Evolutionary conservation across 768 basidiomycete genomes (phyloP).

Genomic region (Suillus plorans): DNA sequence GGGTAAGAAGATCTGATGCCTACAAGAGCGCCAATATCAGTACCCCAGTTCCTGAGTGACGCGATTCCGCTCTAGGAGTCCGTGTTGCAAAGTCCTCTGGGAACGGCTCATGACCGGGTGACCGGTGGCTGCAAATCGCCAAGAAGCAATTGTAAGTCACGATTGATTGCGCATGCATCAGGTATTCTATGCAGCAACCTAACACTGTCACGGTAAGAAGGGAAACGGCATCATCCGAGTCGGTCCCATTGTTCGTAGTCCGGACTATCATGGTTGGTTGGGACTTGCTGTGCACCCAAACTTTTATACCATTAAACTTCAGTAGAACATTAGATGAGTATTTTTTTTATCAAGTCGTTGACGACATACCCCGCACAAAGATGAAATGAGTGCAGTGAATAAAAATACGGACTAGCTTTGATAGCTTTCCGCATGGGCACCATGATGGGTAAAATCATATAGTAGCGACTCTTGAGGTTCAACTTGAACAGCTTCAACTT

Average conservation of each 20-base stretch:
- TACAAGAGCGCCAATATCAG: conserved; percentile 13
- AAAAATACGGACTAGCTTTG: background rate
- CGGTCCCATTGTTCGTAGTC: too few species aligned
- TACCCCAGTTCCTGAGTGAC: conserved; percentile 31
- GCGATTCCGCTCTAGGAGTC: conserved; percentile 13
- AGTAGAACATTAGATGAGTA: background rate
- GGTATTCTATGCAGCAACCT: conserved; percentile 6
- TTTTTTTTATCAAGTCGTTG: background rate
- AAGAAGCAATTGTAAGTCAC: conserved; percentile 10
- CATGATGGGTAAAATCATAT: background rate
- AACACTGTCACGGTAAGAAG: background rate
- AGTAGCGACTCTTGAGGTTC: background rate
- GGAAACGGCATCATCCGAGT: background rate
- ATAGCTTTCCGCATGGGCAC: background rate
- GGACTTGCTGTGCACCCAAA: background rate
- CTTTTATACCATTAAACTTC: background rate
- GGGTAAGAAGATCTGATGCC: background rate
- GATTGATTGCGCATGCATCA: conserved; percentile 15
- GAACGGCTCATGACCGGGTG: conserved; percentile 1
- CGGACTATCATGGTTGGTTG: background rate
- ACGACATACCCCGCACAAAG: background rate
- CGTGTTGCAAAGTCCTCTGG: conserved; percentile 15
- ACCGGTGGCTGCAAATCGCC: conserved; percentile 8
- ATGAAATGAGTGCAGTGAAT: background rate
- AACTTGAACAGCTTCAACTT: background rate